Conservation (phyloP, 306 rosid genomes). For the Myrica gale region DNA sequence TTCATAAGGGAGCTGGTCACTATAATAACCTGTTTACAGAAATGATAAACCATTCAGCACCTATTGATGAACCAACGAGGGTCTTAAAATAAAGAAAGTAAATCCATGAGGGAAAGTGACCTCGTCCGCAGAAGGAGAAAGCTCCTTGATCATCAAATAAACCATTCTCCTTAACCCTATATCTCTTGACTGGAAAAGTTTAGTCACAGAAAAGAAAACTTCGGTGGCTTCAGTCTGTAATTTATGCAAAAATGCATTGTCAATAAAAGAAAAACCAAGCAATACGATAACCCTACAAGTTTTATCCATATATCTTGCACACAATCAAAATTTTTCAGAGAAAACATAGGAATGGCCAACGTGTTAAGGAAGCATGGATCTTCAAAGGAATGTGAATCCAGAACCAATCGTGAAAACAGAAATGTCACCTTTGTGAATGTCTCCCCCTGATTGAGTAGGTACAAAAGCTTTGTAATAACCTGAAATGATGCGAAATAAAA, state of each 20-base stretch:
- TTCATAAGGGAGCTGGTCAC: conserved; percentile 99
- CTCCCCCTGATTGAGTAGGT: conserved; percentile 93
- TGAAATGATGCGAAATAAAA: conserved; percentile 28
- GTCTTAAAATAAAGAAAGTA: conserved; percentile 21
- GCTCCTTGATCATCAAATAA: conserved; percentile 89
- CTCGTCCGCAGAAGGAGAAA: conserved; percentile 97
- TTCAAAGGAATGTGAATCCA: conserved; percentile 7
- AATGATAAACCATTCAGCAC: conserved; percentile 34
- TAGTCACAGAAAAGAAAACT: conserved; percentile 95
- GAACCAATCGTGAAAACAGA: neutral
- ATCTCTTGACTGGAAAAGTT: conserved; percentile 94
- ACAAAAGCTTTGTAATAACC: conserved; percentile 95
- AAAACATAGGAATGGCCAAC: neutral
- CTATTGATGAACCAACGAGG: conserved; percentile 23
- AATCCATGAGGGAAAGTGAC: conserved; percentile 35
- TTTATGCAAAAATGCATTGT: conserved; percentile 24
- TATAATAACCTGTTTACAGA: conserved; percentile 63
- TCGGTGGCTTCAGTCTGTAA: conserved; percentile 92
- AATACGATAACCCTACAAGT: conserved; percentile 10
- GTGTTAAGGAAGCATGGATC: conserved; percentile 10
- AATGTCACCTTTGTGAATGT: conserved; percentile 78
- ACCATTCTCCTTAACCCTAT: conserved; percentile 98
- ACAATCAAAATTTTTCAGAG: neutral
- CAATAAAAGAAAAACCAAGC: conserved; percentile 14
- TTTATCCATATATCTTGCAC: neutral